These are phyloP conservation scores for Vicia villosa DNA, from an alignment of 306 rosid genomes.

Conservation along the genomic window DNA sequence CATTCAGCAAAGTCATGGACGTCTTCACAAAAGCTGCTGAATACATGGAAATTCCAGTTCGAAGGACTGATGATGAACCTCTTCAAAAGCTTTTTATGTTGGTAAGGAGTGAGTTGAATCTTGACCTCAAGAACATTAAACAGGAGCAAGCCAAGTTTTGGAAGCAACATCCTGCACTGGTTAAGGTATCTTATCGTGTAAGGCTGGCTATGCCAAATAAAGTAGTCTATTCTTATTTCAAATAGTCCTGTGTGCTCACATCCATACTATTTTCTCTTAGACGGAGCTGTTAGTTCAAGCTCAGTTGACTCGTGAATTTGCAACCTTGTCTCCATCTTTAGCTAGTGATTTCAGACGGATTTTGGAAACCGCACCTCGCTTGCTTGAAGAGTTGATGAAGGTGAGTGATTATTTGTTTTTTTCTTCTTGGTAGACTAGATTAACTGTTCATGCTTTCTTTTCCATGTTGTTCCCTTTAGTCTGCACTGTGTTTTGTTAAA, in stretches of 20 bases:
- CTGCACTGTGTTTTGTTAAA: conserved; percentile 10
- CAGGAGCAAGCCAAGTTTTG: conserved; percentile 99
- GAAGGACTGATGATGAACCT: conserved; percentile 91
- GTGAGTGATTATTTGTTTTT: conserved; percentile 49
- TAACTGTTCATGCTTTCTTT: conserved; percentile 28
- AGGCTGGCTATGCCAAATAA: conserved; percentile 11
- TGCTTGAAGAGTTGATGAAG: conserved; percentile 98
- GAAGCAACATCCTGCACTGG: conserved; percentile 98
- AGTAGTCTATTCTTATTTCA: conserved; percentile 32
- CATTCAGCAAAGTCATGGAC: conserved; percentile 95
- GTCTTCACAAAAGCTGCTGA: conserved; percentile 97
- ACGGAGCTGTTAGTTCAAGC: conserved; percentile 97
- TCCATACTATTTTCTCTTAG: conserved; percentile 53
- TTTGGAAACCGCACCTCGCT: conserved; percentile 92
- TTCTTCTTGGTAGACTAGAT: conserved; percentile 23
- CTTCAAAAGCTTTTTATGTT: conserved; percentile 94
- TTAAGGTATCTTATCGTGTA: conserved; percentile 69
- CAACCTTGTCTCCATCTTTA: conserved; percentile 73
- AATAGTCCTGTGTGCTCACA: conserved; percentile 33
- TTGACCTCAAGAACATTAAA: conserved; percentile 97
- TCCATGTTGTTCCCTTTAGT: conserved; percentile 10
- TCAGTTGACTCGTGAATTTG: conserved; percentile 81
- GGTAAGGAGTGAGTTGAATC: conserved; percentile 96
- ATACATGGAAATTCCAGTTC: conserved; percentile 94
- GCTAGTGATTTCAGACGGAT: conserved; percentile 79